Evolutionary conservation across 1,284 basidiomycete genomes (phyloP).

Genomic region (Bothia castanella): DNA sequence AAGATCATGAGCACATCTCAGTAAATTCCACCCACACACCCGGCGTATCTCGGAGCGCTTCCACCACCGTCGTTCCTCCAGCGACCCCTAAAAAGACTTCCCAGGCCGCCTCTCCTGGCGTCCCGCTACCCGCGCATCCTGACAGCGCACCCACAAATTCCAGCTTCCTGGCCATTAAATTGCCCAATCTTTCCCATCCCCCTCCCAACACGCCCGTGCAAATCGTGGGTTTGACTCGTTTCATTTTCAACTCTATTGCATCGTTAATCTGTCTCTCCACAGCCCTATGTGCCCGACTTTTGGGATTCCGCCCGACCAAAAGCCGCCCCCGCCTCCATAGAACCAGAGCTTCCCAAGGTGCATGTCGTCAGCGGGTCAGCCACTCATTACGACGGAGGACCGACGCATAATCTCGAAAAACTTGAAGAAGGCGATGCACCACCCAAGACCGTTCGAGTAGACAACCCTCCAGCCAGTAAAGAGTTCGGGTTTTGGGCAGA

Average conservation of each 20-base stretch:
- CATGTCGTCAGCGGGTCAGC: slow-evolving; percentile 66
- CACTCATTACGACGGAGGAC: slow-evolving; percentile 63
- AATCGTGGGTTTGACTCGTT: slow-evolving; percentile 48
- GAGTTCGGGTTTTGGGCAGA: slow-evolving; percentile 31
- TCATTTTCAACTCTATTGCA: not conserved
- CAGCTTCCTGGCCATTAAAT: slow-evolving; percentile 44
- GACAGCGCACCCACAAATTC: slow-evolving; percentile 18
- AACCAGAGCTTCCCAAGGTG: slow-evolving; percentile 53
- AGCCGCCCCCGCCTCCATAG: slow-evolving; percentile 27
- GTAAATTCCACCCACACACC: slow-evolving; percentile 22
- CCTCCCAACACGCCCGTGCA: slow-evolving; percentile 43
- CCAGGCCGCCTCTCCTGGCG: slow-evolving; percentile 36
- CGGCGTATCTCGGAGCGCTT: slow-evolving; percentile 31
- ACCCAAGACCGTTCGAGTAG: slow-evolving; percentile 5
- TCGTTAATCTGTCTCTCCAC: slow-evolving; percentile 4
- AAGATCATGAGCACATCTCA: slow-evolving; percentile 43
- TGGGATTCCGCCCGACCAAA: slow-evolving; percentile 57
- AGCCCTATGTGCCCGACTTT: slow-evolving; percentile 74
- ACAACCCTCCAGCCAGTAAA: slow-evolving; percentile 12
- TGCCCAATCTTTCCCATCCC: slow-evolving; percentile 54
- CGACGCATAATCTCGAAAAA: slow-evolving; percentile 54
- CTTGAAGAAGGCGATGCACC: slow-evolving; percentile 11
- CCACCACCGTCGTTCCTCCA: slow-evolving; percentile 32
- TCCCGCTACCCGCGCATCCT: slow-evolving; percentile 34
- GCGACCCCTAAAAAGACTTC: slow-evolving; percentile 11